Percentiles rank a stretch among this genome's conserved stretches.
Conservation (phyloP, 2,329 filamentous ascomycete species). For the Chlorencoelia australis region DNA sequence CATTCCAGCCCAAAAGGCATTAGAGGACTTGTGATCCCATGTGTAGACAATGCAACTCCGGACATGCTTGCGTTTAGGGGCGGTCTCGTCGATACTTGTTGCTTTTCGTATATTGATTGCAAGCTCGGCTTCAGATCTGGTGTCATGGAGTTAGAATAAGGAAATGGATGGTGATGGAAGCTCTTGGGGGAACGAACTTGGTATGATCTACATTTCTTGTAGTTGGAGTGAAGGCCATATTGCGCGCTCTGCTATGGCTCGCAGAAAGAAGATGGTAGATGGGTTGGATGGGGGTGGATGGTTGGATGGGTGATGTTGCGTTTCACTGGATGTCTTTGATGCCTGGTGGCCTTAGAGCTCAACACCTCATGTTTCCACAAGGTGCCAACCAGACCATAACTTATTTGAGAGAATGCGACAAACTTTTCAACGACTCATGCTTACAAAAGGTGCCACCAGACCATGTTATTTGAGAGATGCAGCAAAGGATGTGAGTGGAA, state of each 20-base stretch:
- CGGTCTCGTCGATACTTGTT: slow-evolving; percentile 57
- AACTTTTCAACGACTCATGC: too few relatives aligned
- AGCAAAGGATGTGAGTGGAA: too few relatives aligned
- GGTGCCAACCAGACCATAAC: too few relatives aligned
- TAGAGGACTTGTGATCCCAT: slow-evolving; percentile 95
- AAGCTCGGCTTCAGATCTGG: slow-evolving; percentile 57
- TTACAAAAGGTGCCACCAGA: too few relatives aligned
- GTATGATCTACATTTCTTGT: slow-evolving; percentile 26
- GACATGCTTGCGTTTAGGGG: slow-evolving; percentile 81
- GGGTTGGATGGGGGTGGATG: too few relatives aligned
- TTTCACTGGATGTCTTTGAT: too few relatives aligned
- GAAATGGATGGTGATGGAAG: slow-evolving; percentile 1
- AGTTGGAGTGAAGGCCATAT: slow-evolving; percentile 20
- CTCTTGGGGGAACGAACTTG: slow-evolving; percentile 22
- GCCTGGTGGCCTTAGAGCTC: too few relatives aligned
- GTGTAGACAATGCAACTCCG: slow-evolving; percentile 97
- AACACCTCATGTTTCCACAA: too few relatives aligned
- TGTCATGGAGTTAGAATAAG: slow-evolving; percentile 7
- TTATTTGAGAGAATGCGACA: too few relatives aligned
- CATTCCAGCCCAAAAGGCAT: slow-evolving; percentile 94
- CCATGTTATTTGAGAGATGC: too few relatives aligned
- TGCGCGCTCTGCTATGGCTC: neutral
- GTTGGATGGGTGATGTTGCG: too few relatives aligned
- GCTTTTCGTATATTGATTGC: slow-evolving; percentile 63
- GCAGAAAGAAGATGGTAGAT: neutral